Percentiles rank a stretch among this genome's conserved stretches.
Conservation (phyloP, 83 land plant genomes). For the Picea mariana region DNA sequence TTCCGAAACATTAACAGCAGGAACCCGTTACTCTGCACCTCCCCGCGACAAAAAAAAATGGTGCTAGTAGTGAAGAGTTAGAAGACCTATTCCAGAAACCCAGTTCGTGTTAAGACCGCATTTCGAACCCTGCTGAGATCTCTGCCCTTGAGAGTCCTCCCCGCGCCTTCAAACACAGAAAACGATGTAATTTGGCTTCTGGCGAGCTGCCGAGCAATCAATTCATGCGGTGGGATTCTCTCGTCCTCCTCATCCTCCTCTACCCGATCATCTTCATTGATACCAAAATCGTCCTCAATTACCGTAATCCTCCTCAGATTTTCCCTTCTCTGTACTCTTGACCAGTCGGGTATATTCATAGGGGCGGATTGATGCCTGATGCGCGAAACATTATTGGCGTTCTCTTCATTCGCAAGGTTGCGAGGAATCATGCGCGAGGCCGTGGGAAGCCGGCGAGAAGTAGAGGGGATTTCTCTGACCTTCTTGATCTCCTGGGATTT, state of each 20-base stretch:
- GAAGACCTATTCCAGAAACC: conserved; percentile 52
- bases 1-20: too few species aligned
- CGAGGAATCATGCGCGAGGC: conserved; percentile 11
- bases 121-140: conserved; percentile 78
- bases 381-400: too few species aligned
- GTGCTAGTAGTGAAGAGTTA: neutral
- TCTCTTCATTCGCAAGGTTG: neutral
- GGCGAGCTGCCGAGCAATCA: conserved; percentile 52
- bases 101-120: conserved; percentile 62
- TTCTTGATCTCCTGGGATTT: neutral
- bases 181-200: conserved; percentile 63
- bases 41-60: neutral
- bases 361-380: conserved; percentile 4
- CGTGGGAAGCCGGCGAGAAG: neutral
- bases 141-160: conserved; percentile 75
- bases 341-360: conserved; percentile 11
- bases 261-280: conserved; percentile 16
- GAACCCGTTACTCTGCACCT: too few species aligned
- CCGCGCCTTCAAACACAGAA: conserved; percentile 70
- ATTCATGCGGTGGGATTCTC: conserved; percentile 65
- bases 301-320: too few species aligned
- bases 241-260: conserved; percentile 44
- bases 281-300: neutral
- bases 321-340: neutral
- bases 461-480: neutral